phyloP scores from a whole-genome alignment of 208 protist species.

The Wallacemonas collosoma region DNA sequence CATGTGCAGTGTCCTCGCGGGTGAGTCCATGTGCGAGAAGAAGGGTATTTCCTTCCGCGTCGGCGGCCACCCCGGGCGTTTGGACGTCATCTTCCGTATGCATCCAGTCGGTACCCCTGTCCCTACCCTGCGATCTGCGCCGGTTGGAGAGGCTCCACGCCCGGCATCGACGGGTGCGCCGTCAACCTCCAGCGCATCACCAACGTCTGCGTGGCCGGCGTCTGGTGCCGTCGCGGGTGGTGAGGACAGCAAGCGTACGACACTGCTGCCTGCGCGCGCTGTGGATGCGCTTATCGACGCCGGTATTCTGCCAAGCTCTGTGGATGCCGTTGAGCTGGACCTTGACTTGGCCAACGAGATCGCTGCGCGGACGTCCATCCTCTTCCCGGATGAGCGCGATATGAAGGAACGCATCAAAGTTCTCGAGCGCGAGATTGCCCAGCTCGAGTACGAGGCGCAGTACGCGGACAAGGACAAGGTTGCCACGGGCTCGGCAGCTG shows the following conservation, averaged over 20 bases:
- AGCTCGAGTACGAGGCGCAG: constrained; percentile 85
- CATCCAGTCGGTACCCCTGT: constrained; percentile 68
- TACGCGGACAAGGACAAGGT: constrained; percentile 85
- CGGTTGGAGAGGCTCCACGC: constrained; percentile 13
- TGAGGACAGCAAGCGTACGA: constrained; percentile 25
- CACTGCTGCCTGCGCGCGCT: constrained; percentile 51
- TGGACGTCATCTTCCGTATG: constrained; percentile 89
- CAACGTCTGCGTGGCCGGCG: background rate
- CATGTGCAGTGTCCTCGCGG: constrained; percentile 88
- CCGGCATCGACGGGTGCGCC: constrained; percentile 15
- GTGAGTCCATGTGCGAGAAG: constrained; percentile 85
- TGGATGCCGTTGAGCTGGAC: constrained; percentile 75
- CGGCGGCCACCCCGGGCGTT: constrained; percentile 61
- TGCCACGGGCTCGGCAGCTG: constrained; percentile 56
- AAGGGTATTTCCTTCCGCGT: constrained; percentile 86
- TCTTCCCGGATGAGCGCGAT: constrained; percentile 74
- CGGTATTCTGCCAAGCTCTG: constrained; percentile 50
- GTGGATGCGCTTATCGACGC: constrained; percentile 64
- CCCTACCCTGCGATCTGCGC: constrained; percentile 37
- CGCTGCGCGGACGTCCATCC: constrained; percentile 59
- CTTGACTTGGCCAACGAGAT: constrained; percentile 82
- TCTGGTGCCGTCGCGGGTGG: background rate
- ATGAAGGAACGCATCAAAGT: constrained; percentile 53
- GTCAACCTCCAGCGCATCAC: background rate
- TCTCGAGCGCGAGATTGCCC: constrained; percentile 73